Evolutionary conservation across 2,329 filamentous ascomycete genomes (phyloP).

Genomic region (Akanthomyces uredinophilus): DNA sequence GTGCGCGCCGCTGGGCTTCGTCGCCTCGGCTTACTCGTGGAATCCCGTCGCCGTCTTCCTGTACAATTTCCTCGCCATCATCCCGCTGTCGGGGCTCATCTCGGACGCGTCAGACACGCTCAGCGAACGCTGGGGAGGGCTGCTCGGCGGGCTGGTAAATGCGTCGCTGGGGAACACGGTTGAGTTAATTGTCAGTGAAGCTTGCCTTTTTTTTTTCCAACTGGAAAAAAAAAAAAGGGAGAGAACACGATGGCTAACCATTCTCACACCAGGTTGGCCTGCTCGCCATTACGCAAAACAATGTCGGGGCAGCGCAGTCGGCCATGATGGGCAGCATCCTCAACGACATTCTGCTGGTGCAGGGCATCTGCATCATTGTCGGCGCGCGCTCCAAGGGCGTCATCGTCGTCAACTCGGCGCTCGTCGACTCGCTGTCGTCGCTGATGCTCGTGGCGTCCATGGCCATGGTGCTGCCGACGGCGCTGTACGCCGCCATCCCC

Average conservation of each 20-base stretch:
- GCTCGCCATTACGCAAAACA: slow-evolving; percentile 16
- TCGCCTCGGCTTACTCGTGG: slow-evolving; percentile 11
- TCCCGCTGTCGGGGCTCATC: slow-evolving; percentile 16
- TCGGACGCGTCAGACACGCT: slow-evolving; percentile 17
- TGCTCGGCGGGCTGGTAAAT: slow-evolving; percentile 17
- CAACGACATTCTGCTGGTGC: slow-evolving; percentile 18
- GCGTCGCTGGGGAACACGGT: slow-evolving; percentile 19
- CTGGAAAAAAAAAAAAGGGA: too few species aligned
- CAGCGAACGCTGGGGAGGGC: slow-evolving; percentile 15
- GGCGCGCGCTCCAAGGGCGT: slow-evolving; percentile 17
- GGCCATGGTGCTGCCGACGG: slow-evolving; percentile 18
- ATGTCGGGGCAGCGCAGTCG: slow-evolving; percentile 16
- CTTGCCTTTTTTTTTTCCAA: neutral
- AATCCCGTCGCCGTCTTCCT: slow-evolving; percentile 10
- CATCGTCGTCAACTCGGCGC: slow-evolving; percentile 16
- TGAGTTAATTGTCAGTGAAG: slow-evolving; percentile 15
- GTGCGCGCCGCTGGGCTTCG: slow-evolving; percentile 15
- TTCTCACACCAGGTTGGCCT: slow-evolving; percentile 13
- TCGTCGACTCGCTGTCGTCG: slow-evolving; percentile 17
- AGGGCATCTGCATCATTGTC: slow-evolving; percentile 18
- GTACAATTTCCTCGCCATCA: slow-evolving; percentile 17
- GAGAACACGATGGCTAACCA: neutral
- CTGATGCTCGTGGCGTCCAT: slow-evolving; percentile 18
- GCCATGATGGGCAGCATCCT: slow-evolving; percentile 19
- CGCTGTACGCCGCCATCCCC: slow-evolving; percentile 15